phyloP scores from a whole-genome alignment of 2,329 filamentous ascomycete genomes.

The Talaromyces sp. region DNA sequence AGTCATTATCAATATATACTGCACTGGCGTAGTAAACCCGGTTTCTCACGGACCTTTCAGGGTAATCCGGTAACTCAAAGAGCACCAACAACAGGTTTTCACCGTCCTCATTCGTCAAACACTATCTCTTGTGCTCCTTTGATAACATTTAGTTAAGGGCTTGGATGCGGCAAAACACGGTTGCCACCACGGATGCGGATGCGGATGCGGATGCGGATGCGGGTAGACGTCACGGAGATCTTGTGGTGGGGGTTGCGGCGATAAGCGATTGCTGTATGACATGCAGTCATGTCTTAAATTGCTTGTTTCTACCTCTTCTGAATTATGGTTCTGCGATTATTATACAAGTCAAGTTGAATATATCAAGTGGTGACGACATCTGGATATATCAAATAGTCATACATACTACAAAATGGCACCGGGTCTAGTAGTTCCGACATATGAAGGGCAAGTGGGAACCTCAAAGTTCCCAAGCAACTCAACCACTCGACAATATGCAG shows the following conservation, averaged over 20 bases:
- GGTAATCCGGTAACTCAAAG: neutral
- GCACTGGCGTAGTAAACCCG: too few species aligned
- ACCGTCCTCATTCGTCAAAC: neutral
- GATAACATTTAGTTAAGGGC: neutral
- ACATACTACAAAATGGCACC: neutral
- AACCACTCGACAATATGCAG: conserved; percentile 31
- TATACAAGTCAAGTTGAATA: neutral
- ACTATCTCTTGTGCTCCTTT: neutral
- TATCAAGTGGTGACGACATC: neutral
- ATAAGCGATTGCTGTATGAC: neutral
- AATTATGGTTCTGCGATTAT: neutral
- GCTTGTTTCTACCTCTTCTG: neutral
- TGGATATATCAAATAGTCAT: neutral
- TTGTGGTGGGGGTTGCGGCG: neutral
- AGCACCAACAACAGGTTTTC: neutral
- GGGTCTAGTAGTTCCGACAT: neutral
- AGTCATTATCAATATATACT: too few species aligned
- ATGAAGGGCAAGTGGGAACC: neutral
- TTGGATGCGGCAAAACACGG: conserved; percentile 1
- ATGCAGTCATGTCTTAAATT: neutral
- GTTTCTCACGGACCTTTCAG: neutral
- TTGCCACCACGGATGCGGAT: conserved; percentile 7
- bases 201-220: conserved; percentile 8
- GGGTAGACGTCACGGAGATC: conserved; percentile 9
- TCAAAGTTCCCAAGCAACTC: conserved; percentile 20